Conservation (phyloP, 805 yeast genomes). For the Kodamaea leandrae region DNA sequence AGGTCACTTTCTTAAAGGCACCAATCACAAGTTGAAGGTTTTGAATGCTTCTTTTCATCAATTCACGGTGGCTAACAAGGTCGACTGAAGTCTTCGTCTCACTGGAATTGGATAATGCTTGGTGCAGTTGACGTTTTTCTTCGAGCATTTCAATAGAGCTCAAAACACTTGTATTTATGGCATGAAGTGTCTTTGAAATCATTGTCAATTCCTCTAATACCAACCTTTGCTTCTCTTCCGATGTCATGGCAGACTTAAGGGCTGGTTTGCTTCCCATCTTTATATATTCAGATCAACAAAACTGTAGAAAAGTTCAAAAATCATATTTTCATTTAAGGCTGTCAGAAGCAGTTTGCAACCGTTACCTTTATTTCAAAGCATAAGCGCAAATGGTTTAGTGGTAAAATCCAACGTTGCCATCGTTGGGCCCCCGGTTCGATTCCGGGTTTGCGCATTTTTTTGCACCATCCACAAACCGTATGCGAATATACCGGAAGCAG, state of each 20-base stretch:
- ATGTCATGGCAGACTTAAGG: too few species aligned
- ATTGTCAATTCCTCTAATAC: constrained; percentile 32
- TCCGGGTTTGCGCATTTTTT: constrained; percentile 3
- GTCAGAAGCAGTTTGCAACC: neutral
- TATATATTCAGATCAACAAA: too few species aligned
- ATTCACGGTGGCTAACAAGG: constrained; percentile 12
- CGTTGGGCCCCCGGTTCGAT: constrained; percentile 5
- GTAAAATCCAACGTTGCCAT: constrained; percentile 2
- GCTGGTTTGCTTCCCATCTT: too few species aligned
- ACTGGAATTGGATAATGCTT: neutral
- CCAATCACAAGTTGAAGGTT: constrained; percentile 15
- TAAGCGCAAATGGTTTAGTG: constrained; percentile 4
- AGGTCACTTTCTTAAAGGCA: constrained; percentile 8
- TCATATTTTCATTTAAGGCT: too few species aligned
- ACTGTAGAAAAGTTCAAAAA: too few species aligned
- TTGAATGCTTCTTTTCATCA: constrained; percentile 19
- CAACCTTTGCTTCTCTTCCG: neutral
- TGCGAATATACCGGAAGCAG: too few species aligned
- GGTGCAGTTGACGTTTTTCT: constrained; percentile 8
- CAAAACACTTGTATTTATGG: constrained; percentile 27
- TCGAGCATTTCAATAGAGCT: constrained; percentile 24
- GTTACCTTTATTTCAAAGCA: neutral
- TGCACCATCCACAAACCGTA: neutral
- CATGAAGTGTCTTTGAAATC: constrained; percentile 32
- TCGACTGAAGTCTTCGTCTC: too few species aligned